Base-by-base conservation (phyloP, 257 asterid genomes). In the Lantana camara region DNA sequence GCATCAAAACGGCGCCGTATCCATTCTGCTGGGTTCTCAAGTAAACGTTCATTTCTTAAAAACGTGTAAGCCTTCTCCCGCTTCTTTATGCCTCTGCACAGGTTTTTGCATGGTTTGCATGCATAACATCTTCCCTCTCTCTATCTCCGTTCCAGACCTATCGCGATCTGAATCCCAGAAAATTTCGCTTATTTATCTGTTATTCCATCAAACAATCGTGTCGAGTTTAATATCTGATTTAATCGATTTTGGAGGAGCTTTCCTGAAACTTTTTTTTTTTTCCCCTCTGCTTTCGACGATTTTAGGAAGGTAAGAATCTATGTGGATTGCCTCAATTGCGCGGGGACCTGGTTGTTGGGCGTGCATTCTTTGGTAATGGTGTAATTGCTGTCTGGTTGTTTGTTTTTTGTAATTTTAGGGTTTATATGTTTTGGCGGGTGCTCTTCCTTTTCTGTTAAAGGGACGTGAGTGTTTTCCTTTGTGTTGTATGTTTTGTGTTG, bases 121-220 rank as follows among this genome's bases (percentile, higher is more conserved):
- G n/a, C n/a, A n/a, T n/a, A n/a, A n/a, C n/a, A n/a, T 23, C 21
- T 12, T 48, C 27, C 47, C 57, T 40, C 50, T 41, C 40, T 32
- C 48, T 40, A 49, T 9, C 23, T 53, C 64, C 30, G 55, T 40
- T 17, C 63, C 15, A 64, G 68, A 60, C 74, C 73, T 64, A 75
- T 73, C 70, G 70, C 67, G 65, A 70, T 74, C 77, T 51, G 73
- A 17, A n/a, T 52, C 40, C 40, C 30, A 32, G 53, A 24, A 61
- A 34, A 45, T 63, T 72, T 41, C 56, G 62, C 50, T 56, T 9
- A 52, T 57, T 56, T 46, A 1, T 46, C 3, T 20, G 45, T 49
- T 49, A 41, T 27, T 58, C 23, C 56, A 16, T 30, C 35, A 30
- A 30, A 2, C 35, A 30, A 30, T 30, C 35, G 35, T 2, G 7